These are phyloP conservation scores for Aspergillus tubingensis DNA, from an alignment of 2,329 filamentous ascomycete species.

Conservation along the genomic window DNA sequence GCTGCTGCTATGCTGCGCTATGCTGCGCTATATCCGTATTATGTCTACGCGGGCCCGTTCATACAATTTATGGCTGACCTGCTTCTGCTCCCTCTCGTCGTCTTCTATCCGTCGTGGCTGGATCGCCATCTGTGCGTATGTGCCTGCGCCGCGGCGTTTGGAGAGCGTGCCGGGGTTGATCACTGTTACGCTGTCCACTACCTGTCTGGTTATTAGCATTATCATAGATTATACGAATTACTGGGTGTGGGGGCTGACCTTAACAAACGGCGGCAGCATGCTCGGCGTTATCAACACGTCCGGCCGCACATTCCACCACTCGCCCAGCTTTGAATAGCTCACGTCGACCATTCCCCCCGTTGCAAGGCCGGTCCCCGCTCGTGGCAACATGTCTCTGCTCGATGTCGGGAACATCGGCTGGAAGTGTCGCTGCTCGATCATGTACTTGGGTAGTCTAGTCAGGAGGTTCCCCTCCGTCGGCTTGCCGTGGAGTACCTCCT, in stretches of 20 bases:
- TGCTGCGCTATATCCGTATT: conserved; percentile 63
- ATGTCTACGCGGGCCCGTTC: conserved; percentile 86
- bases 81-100: conserved; percentile 57
- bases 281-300: conserved; percentile 85
- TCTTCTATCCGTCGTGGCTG: conserved; percentile 64
- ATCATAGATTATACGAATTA: background rate
- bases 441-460: conserved; percentile 70
- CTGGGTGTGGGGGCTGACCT: conserved; percentile 56
- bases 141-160: conserved; percentile 80
- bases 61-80: conserved; percentile 74
- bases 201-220: conserved; percentile 53
- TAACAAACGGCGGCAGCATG: conserved; percentile 80
- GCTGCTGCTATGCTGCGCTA: background rate
- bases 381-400: conserved; percentile 67
- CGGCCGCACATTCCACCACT: conserved; percentile 83
- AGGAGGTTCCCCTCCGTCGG: conserved; percentile 63
- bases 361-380: conserved; percentile 62
- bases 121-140: conserved; percentile 78
- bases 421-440: conserved; percentile 89
- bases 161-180: conserved; percentile 89
- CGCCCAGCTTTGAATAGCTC: conserved; percentile 81
- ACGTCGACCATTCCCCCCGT: conserved; percentile 80
- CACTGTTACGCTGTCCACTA: conserved; percentile 83
- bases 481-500: conserved; percentile 66
- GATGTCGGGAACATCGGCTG: conserved; percentile 85